Evolutionary conservation across 2,329 filamentous ascomycete genomes (phyloP).

Genomic region (Plectosphaerella cucumerina): DNA sequence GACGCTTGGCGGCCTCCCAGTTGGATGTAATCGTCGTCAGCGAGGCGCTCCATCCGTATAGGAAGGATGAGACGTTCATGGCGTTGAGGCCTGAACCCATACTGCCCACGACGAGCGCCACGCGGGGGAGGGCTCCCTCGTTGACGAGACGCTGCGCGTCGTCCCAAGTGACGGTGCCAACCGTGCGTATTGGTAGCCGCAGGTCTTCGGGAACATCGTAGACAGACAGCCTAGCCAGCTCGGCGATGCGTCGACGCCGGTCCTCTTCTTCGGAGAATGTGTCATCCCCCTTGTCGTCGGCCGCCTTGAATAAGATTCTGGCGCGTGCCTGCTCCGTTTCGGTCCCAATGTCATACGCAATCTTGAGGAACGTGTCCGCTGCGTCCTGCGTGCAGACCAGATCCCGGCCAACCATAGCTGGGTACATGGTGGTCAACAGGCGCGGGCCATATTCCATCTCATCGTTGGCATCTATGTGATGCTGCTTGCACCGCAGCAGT

Average conservation of each 20-base stretch:
- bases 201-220: conserved; percentile 24
- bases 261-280: conserved; percentile 8
- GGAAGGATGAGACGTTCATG: conserved; percentile 32
- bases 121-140: conserved; percentile 22
- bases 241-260: conserved; percentile 11
- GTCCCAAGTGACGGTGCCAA: conserved; percentile 19
- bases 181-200: conserved; percentile 28
- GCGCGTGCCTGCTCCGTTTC: conserved; percentile 29
- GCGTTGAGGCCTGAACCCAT: conserved; percentile 25
- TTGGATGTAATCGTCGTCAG: conserved; percentile 34
- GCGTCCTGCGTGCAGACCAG: conserved; percentile 33
- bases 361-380: conserved; percentile 31
- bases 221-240: conserved; percentile 27
- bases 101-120: conserved; percentile 27
- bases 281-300: conserved; percentile 3
- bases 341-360: conserved; percentile 31
- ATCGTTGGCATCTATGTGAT: conserved; percentile 30
- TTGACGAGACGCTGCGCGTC: conserved; percentile 22
- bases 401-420: conserved; percentile 23
- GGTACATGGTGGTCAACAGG: conserved; percentile 22
- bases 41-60: conserved; percentile 32
- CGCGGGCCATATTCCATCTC: conserved; percentile 15
- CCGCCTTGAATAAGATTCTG: conserved; percentile 19
- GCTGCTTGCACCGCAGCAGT: conserved; percentile 24
- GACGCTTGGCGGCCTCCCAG: conserved; percentile 25